These are phyloP conservation scores for Cercospora sp. DNA, from an alignment of 2,329 filamentous ascomycete genomes.

Conservation along the genomic window DNA sequence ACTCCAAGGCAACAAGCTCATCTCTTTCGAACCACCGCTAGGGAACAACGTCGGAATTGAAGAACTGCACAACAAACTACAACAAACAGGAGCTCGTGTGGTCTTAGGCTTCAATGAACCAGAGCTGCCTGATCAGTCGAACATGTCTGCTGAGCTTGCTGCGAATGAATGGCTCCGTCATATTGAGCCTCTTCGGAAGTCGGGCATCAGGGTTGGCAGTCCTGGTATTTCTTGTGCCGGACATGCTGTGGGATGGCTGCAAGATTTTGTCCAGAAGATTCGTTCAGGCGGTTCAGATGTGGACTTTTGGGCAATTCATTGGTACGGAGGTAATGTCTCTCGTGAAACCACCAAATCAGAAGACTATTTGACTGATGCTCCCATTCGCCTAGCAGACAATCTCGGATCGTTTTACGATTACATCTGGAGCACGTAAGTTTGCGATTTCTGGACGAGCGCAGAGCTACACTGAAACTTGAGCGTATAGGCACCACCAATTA, in stretches of 20 bases:
- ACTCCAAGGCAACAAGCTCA: neutral
- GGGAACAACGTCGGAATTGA: conserved; percentile 35
- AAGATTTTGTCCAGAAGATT: conserved; percentile 33
- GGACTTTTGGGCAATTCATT: conserved; percentile 38
- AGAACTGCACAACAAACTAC: conserved; percentile 29
- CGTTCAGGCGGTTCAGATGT: conserved; percentile 32
- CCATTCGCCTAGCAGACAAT: conserved; percentile 21
- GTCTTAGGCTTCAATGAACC: conserved; percentile 39
- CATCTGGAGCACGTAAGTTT: conserved; percentile 35
- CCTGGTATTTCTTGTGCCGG: conserved; percentile 37
- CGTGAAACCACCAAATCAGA: neutral
- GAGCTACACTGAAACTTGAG: neutral
- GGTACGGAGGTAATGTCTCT: conserved; percentile 26
- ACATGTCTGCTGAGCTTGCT: conserved; percentile 34
- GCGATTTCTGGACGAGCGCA: neutral
- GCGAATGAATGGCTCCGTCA: conserved; percentile 33
- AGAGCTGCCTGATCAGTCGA: conserved; percentile 37
- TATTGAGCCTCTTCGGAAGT: conserved; percentile 36
- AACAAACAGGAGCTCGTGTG: conserved; percentile 11
- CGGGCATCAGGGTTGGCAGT: conserved; percentile 31
- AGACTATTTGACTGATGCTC: neutral
- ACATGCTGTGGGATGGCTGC: conserved; percentile 34
- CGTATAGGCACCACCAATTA: conserved; percentile 27
- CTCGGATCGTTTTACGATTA: conserved; percentile 39
- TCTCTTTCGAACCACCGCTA: neutral